These are phyloP conservation scores for Elongisporangium undulatum DNA, from an alignment of 352 stramenopile species.

Conservation along the genomic window DNA sequence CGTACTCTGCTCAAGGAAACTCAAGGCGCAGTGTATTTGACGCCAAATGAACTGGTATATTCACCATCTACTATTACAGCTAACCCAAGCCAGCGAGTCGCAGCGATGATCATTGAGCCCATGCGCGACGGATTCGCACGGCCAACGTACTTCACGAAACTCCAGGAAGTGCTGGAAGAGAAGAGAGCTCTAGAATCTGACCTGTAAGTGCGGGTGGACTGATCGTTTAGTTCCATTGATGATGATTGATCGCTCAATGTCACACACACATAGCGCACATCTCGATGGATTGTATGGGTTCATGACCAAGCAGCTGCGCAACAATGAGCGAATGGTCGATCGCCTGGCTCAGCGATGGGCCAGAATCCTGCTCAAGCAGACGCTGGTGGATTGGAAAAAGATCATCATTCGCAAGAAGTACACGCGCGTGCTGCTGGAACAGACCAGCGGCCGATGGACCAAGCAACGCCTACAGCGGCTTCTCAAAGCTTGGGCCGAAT, in stretches of 20 bases:
- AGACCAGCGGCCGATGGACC: conserved; percentile 47
- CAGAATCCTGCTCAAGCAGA: conserved; percentile 42
- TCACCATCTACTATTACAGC: no score
- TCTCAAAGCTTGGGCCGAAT: conserved; percentile 44
- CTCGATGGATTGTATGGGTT: conserved; percentile 44
- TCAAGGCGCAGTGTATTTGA: conserved; percentile 37
- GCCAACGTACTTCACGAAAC: conserved; percentile 54
- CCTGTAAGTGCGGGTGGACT: conserved; percentile 16
- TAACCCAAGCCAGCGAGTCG: not conserved
- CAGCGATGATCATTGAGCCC: conserved; percentile 11
- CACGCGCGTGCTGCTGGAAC: conserved; percentile 56
- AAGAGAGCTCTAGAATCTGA: conserved; percentile 30
- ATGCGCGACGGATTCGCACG: conserved; percentile 21
- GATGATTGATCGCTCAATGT: not conserved
- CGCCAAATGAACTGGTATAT: conserved; percentile 1
- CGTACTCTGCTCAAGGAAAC: conserved; percentile 25
- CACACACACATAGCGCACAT: not conserved
- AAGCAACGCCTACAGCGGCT: conserved; percentile 39
- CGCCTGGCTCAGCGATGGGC: conserved; percentile 49
- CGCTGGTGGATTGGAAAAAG: conserved; percentile 65
- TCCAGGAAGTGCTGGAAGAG: conserved; percentile 31
- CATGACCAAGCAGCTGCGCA: conserved; percentile 52
- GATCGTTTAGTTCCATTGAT: not conserved
- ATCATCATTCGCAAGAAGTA: conserved; percentile 72
- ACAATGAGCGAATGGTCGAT: conserved; percentile 62